Percentiles rank a stretch among this genome's conserved stretches.
These are phyloP conservation scores for Sinapis alba DNA, from an alignment of 441 rosid species.

Conservation along the genomic window DNA sequence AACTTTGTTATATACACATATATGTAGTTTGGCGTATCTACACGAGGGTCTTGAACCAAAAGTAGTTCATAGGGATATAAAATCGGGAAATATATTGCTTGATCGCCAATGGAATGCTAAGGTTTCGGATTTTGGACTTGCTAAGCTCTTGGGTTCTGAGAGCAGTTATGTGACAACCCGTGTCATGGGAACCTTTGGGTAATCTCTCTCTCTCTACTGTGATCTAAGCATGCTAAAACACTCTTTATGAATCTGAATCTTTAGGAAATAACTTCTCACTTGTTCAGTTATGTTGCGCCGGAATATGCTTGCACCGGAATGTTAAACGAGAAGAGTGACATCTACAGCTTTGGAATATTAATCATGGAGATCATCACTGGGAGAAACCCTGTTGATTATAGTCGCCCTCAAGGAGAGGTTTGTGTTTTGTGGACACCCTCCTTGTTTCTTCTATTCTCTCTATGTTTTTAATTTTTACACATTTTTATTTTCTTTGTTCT, in stretches of 20 bases:
- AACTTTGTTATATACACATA: background rate
- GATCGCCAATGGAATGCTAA: slow-evolving; percentile 91
- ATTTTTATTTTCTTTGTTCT: too few relatives aligned
- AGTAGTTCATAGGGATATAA: slow-evolving; percentile 94
- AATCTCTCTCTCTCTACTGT: background rate
- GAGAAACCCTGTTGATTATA: slow-evolving; percentile 85
- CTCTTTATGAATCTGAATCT: background rate
- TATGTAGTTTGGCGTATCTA: slow-evolving; percentile 85
- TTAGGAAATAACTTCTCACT: background rate
- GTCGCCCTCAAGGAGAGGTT: slow-evolving; percentile 91
- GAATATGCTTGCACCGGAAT: slow-evolving; percentile 99
- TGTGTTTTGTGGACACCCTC: slow-evolving; percentile 10
- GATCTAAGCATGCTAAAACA: background rate
- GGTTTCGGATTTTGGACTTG: slow-evolving; percentile 98
- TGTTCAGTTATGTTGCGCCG: slow-evolving; percentile 84
- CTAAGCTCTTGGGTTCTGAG: slow-evolving; percentile 85
- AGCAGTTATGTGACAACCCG: slow-evolving; percentile 90
- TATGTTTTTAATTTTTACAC: background rate
- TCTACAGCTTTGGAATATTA: slow-evolving; percentile 91
- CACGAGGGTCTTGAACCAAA: slow-evolving; percentile 99
- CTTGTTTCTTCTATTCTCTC: background rate
- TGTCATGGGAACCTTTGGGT: slow-evolving; percentile 99
- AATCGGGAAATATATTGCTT: slow-evolving; percentile 87
- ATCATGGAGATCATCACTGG: slow-evolving; percentile 93
- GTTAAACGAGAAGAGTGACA: slow-evolving; percentile 96